phyloP scores from a whole-genome alignment of 352 stramenopile species.

The Globisporangium viniferum region DNA sequence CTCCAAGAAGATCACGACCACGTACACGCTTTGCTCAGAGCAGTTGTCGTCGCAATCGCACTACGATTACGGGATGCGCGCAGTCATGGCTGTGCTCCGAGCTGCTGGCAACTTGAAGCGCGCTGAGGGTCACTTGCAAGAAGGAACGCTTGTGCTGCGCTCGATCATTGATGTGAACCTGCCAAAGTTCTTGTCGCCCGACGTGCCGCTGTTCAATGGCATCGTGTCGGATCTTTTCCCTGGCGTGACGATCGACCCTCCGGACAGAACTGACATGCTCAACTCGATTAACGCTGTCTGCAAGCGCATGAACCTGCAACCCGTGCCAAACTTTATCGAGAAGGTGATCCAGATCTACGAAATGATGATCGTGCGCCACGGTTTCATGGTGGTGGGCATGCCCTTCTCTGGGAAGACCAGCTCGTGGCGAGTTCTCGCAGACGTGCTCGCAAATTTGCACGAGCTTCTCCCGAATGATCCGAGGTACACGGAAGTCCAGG shows the following conservation, averaged over 20 bases:
- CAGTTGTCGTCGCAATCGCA: slow-evolving; percentile 94
- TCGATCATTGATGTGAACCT: slow-evolving; percentile 95
- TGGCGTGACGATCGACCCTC: slow-evolving; percentile 86
- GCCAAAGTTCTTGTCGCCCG: slow-evolving; percentile 91
- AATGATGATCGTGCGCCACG: slow-evolving; percentile 96
- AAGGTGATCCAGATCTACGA: slow-evolving; percentile 96
- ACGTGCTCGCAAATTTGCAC: slow-evolving; percentile 84
- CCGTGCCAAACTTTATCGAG: slow-evolving; percentile 87
- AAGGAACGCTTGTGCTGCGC: slow-evolving; percentile 88
- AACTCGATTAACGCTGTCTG: slow-evolving; percentile 79
- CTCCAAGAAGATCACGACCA: slow-evolving; percentile 93
- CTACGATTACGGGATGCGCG: slow-evolving; percentile 96
- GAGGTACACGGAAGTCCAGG: slow-evolving; percentile 73
- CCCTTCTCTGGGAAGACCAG: slow-evolving; percentile 93
- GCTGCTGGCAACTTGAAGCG: slow-evolving; percentile 91
- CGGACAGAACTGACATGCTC: slow-evolving; percentile 84
- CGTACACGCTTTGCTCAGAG: slow-evolving; percentile 93
- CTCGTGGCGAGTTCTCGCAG: slow-evolving; percentile 87
- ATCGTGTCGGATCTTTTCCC: slow-evolving; percentile 94
- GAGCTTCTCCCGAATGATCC: slow-evolving; percentile 55
- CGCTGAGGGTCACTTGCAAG: slow-evolving; percentile 68
- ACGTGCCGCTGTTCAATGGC: slow-evolving; percentile 93
- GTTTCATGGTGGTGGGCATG: slow-evolving; percentile 96
- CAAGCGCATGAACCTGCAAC: slow-evolving; percentile 79
- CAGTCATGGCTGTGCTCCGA: slow-evolving; percentile 92